Percentiles rank a stretch among this genome's conserved stretches.
phyloP scores from a whole-genome alignment of 2,329 filamentous ascomycete genomes.

The Beauveria sp. region DNA sequence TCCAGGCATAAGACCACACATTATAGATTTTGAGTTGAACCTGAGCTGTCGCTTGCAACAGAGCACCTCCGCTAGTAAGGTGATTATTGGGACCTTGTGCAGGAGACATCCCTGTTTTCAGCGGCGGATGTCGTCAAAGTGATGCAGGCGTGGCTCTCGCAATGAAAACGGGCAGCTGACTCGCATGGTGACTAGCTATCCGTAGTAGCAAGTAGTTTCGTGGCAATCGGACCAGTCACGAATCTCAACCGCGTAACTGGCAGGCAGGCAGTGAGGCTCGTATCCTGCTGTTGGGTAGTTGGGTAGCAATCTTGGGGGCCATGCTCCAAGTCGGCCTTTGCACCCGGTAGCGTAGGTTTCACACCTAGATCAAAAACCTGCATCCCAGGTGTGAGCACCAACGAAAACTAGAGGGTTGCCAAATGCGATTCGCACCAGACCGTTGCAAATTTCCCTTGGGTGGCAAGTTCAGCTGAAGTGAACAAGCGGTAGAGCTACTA shows the following conservation, averaged over 20 bases:
- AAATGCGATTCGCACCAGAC: background rate
- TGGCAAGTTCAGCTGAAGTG: slow-evolving; percentile 10
- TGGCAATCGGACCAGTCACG: background rate
- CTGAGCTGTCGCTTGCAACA: slow-evolving; percentile 2
- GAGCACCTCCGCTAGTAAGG: slow-evolving; percentile 3
- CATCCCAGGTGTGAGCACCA: background rate
- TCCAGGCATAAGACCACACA: background rate
- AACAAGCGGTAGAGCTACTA: slow-evolving; percentile 7
- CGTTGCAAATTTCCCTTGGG: slow-evolving; percentile 5
- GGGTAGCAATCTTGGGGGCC: slow-evolving; percentile 4
- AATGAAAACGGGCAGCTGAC: slow-evolving; percentile 5
- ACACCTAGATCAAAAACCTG: background rate
- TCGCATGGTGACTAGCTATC: background rate
- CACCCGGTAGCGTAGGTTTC: background rate
- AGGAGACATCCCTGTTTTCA: slow-evolving; percentile 12
- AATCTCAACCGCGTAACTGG: background rate
- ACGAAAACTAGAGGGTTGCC: background rate
- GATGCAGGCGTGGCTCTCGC: background rate
- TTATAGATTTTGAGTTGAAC: slow-evolving; percentile 3
- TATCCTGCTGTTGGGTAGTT: background rate
- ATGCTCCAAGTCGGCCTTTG: background rate
- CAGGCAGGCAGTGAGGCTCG: background rate
- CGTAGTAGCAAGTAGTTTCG: background rate
- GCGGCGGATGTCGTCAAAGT: slow-evolving; percentile 1
- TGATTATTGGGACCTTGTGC: slow-evolving; percentile 5